Base-by-base conservation (phyloP, 2,329 filamentous ascomycete species). In the Aspergillus aculeatinus region DNA sequence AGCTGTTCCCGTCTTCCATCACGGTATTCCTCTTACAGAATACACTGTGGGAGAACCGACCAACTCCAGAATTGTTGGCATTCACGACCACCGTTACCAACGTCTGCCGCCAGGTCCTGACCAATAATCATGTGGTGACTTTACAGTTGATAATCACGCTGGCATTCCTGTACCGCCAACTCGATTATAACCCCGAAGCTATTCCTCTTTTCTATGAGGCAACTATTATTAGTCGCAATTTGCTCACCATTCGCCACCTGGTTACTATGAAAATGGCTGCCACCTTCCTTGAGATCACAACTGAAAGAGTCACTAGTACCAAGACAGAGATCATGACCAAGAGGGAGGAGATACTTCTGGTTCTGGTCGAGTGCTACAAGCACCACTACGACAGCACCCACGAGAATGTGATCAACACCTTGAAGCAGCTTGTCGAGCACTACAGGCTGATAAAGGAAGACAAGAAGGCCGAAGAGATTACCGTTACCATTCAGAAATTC, bases 401-500 rank as follows among this genome's bases (percentile, higher is more conserved):
- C 16, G 78, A 82, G 58, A 68, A 79, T 11, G 77, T 83, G 19
- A 76, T 81, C 27, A 69, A 74, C 27, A 79, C 77, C 6, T 69
- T 79, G 14, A 78, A 79, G 60, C 69, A 76, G n/a, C 72, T 85
- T 5, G 73, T 75, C 12, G 76, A 82, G 63, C 74, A 84, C 19
- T 85, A 84, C 63, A 70, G 73, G 6, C 70, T 75, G 1, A 77
- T 83, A 55, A 77, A 80, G 7, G 81, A 85, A 63, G 76, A 80
- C 57, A 69, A 80, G 16, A 80, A 79, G 47, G 79, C 73, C 16
- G 65, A 71, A 56, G 76, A 79, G 54, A 68, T 81, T 5, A 72
- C 70, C 48, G 64, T 76, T 5, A 60, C 63, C 23, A 56, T 62
- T 71, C 79, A 14, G 14, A 63, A 61, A 6, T 69, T 70, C n/a